A percentile compares a stretch with the other conserved stretches of the same genome.
Conservation (phyloP, 2,329 filamentous ascomycete genomes). For the Hymenoscyphus fructigenus region DNA sequence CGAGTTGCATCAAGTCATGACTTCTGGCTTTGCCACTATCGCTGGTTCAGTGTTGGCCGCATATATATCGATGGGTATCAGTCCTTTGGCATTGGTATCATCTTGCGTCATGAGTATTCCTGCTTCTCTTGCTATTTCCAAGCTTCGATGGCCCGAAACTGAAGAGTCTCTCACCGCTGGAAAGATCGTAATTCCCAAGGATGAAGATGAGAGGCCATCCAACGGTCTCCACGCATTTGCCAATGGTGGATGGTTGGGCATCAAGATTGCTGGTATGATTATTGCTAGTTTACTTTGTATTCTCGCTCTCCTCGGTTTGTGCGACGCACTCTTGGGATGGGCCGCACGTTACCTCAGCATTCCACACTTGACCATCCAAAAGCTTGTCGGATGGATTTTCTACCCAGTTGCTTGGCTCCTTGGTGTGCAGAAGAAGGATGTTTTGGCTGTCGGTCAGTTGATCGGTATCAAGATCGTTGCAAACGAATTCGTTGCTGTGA, state of each 20-base stretch:
- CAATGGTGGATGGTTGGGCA: constrained; percentile 79
- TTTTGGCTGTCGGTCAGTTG: constrained; percentile 72
- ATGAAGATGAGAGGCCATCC: constrained; percentile 69
- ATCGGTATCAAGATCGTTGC: constrained; percentile 85
- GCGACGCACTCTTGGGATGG: constrained; percentile 79
- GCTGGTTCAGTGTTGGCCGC: constrained; percentile 83
- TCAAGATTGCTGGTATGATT: constrained; percentile 87
- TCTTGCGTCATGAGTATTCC: constrained; percentile 96
- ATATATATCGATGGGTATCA: constrained; percentile 82
- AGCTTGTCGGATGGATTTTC: constrained; percentile 74
- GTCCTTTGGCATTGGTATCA: constrained; percentile 80
- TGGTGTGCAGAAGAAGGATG: constrained; percentile 66
- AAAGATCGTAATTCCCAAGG: constrained; percentile 68
- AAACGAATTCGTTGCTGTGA: constrained; percentile 39
- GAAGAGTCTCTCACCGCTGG: constrained; percentile 84
- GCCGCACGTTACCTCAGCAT: constrained; percentile 79
- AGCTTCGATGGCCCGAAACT: constrained; percentile 84
- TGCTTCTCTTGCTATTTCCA: constrained; percentile 83
- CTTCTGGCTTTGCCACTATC: constrained; percentile 89
- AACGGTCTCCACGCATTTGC: constrained; percentile 85
- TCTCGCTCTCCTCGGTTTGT: constrained; percentile 70
- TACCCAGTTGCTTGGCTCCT: constrained; percentile 80
- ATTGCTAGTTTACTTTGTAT: constrained; percentile 78
- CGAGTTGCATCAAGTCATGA: constrained; percentile 91
- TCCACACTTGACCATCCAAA: constrained; percentile 69